Percentiles rank a stretch among this genome's conserved stretches.
Evolutionary conservation across 164 flowering plant species (phyloP).

Genomic region (Vitis vinifera): ASM3070453v1 NC_081811.1:21412501-21413000

Average conservation of each 20-base stretch:
- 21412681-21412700: constrained; percentile 10
- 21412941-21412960: background rate
- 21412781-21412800: constrained; percentile 69
- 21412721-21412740: background rate
- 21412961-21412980: background rate
- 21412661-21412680: constrained; percentile 19
- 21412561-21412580: no score
- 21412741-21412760: constrained; percentile 28
- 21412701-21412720: background rate
- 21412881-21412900: constrained; percentile 1
- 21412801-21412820: constrained; percentile 66
- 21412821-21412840: constrained; percentile 20
- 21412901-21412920: background rate
- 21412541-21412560: no score
- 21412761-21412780: constrained; percentile 96
- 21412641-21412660: background rate
- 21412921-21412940: background rate
- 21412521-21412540: no score
- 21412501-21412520: no score
- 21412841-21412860: constrained; percentile 24
- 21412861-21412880: constrained; percentile 46
- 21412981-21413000: background rate
- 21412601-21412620: no score
- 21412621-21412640: background rate
- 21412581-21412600: no score